These are phyloP conservation scores for Skeletonema menzelii DNA, from an alignment of 108 stramenopile species.

Conservation along the genomic window DNA sequence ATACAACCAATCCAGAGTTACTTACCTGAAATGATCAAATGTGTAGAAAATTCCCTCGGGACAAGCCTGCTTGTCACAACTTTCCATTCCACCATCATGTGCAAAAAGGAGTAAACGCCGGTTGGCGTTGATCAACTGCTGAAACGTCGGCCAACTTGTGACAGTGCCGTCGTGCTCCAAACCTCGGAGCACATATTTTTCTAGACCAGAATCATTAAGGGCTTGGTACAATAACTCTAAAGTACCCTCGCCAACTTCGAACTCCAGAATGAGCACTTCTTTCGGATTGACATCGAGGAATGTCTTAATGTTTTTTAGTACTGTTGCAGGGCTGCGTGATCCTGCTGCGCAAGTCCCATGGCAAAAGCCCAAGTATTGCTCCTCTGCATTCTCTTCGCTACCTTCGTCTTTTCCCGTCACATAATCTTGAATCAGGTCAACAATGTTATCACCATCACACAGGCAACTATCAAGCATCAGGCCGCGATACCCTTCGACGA, in stretches of 20 bases:
- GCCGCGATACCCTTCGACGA: slow-evolving; percentile 70
- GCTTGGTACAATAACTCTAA: slow-evolving; percentile 12
- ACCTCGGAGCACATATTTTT: slow-evolving; percentile 14
- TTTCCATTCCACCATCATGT: slow-evolving; percentile 22
- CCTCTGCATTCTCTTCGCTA: background rate
- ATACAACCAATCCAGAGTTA: background rate
- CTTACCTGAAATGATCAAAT: slow-evolving; percentile 16
- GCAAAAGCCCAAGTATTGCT: slow-evolving; percentile 45
- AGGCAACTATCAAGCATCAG: slow-evolving; percentile 69
- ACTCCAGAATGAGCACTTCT: slow-evolving; percentile 61
- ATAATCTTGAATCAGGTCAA: slow-evolving; percentile 4
- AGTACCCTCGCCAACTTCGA: slow-evolving; percentile 53
- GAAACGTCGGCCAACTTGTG: slow-evolving; percentile 35
- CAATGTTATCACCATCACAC: slow-evolving; percentile 43
- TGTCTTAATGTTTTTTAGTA: slow-evolving; percentile 46
- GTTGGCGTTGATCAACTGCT: slow-evolving; percentile 24
- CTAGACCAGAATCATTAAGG: slow-evolving; percentile 18
- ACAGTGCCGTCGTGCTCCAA: background rate
- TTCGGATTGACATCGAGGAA: slow-evolving; percentile 60
- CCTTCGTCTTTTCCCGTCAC: background rate
- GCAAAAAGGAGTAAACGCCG: slow-evolving; percentile 28
- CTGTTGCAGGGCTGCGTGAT: slow-evolving; percentile 47
- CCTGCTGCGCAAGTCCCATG: slow-evolving; percentile 62
- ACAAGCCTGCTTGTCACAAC: slow-evolving; percentile 10
- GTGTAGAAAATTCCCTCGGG: slow-evolving; percentile 31